Conservation (phyloP, 2,329 filamentous ascomycete species). For the Neurospora sp. region DNA sequence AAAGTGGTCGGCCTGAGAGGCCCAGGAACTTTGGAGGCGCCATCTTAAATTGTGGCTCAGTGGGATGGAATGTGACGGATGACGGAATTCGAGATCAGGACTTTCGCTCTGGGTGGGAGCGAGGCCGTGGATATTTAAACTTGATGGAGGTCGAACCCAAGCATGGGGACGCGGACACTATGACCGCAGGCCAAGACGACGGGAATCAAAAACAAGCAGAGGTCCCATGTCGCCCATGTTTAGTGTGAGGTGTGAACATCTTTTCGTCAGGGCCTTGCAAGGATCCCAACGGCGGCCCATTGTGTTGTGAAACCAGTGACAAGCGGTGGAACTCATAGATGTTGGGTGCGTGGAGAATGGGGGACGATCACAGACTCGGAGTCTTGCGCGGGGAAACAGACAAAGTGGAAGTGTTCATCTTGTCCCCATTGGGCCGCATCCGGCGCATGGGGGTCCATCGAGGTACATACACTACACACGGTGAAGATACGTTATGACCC, state of each 20-base stretch:
- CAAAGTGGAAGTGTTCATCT: neutral
- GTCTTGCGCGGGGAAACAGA: neutral
- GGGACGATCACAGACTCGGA: neutral
- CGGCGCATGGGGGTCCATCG: neutral
- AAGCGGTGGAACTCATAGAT: neutral
- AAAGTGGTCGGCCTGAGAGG: slow-evolving; percentile 46
- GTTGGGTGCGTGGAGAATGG: neutral
- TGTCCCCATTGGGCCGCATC: neutral
- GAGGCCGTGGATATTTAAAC: neutral
- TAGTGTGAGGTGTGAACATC: neutral
- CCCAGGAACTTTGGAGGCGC: slow-evolving; percentile 46
- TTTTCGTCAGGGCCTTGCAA: neutral
- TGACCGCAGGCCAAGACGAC: neutral
- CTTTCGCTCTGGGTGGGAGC: neutral
- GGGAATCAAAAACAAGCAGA: neutral
- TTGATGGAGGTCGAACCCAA: neutral
- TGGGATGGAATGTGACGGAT: neutral
- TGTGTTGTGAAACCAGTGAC: neutral
- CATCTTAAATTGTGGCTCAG: slow-evolving; percentile 27
- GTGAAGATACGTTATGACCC: neutral
- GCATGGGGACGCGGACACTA: neutral
- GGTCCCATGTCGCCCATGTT: neutral
- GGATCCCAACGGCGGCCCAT: neutral
- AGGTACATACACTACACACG: neutral
- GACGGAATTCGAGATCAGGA: neutral